Evolutionary conservation across 345 rosid species (phyloP), one percentile per base, ranked within the genome.

Genomic region (Eucalyptus dawsonii): DNA sequence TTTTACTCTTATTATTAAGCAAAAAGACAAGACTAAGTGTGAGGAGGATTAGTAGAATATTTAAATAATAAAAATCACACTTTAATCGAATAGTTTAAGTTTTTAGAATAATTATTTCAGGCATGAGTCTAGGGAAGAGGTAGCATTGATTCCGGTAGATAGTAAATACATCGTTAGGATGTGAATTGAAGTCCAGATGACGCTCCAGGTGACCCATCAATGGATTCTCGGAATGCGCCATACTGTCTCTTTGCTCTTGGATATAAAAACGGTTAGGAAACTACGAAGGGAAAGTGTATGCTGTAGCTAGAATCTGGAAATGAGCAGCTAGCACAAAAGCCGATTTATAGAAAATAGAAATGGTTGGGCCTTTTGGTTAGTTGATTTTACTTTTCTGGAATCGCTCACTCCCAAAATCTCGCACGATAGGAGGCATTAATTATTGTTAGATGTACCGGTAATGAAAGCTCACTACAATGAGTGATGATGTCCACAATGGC

Each of bases 181-280:
- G 40, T 40, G 40, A 40, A 40, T 40, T 40, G 40, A 40, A 40
- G 40, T 40, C 47, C 47, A 45, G 47, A 45, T 45, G 7, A 25
- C 25, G 2, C 24, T 7, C 24, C 58, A 53, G 22, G 0, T 3
- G 9, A 53, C 25, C 24, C 4, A 1, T 2, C 58, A 8, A 21
- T 21, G 10, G 25, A 54, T 12, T 27, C 15, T 5, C 16, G 16
- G 15, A 13, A 40, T 40, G 40, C 40, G 34, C 34, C 37, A 65
- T n/a, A 7, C 6, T 65, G 2, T 14, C 9, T 65, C n/a, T n/a
- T n/a, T n/a, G n/a, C n/a, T n/a, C n/a, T n/a, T n/a, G n/a, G n/a
- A n/a, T n/a, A n/a, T n/a, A n/a, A n/a, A n/a, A n/a, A n/a, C n/a
- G n/a, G n/a, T n/a, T n/a, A n/a, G n/a, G n/a, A n/a, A n/a, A n/a